phyloP scores from a whole-genome alignment of 1,284 basidiomycete genomes.

The Erythrobasidium hasegawianum region DNA sequence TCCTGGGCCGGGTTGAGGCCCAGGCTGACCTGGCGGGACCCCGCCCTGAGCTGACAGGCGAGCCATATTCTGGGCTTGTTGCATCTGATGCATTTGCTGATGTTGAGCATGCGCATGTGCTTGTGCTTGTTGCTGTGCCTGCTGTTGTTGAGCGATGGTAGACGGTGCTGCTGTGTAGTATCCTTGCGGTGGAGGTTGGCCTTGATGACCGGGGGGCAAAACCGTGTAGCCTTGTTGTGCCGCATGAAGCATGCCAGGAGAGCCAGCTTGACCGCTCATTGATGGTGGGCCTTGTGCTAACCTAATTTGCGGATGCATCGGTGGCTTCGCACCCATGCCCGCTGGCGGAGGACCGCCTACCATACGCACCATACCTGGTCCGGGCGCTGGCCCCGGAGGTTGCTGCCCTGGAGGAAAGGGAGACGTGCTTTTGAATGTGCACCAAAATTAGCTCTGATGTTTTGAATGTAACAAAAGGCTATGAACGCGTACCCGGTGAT shows the following conservation, averaged over 20 bases:
- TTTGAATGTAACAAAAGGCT: neutral
- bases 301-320: no score
- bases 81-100: constrained; percentile 11
- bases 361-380: neutral
- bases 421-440: neutral
- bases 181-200: neutral
- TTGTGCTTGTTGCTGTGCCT: constrained; percentile 1
- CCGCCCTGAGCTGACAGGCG: neutral
- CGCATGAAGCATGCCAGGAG: constrained; percentile 16
- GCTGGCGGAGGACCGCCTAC: constrained; percentile 2
- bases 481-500: neutral
- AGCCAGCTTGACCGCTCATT: constrained; percentile 4
- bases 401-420: neutral
- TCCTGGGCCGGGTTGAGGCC: neutral
- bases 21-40: neutral
- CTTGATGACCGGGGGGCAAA: neutral
- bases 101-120: constrained; percentile 14
- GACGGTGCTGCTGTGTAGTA: neutral
- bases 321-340: neutral
- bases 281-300: neutral
- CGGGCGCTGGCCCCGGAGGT: neutral
- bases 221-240: neutral
- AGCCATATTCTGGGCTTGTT: neutral
- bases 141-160: neutral
- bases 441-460: neutral